Base-by-base conservation (phyloP, 2,329 filamentous ascomycete genomes). In the Phyllosticta citrichinensis region DNA sequence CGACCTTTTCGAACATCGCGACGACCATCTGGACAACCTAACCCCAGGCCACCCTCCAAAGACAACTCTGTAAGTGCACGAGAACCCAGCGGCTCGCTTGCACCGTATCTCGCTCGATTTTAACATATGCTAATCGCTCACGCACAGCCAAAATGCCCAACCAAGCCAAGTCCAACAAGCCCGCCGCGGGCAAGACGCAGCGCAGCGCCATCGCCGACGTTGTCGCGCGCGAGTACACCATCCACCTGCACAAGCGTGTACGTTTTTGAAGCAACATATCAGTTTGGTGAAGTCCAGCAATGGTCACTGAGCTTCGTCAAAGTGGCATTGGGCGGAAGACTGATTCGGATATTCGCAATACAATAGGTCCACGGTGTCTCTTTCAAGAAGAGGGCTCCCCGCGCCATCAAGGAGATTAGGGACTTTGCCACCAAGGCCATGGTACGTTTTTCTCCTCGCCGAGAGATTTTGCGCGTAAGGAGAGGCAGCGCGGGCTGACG, bases 161-260 rank as follows among this genome's bases (percentile, higher is more conserved):
- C 70, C 68, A 72, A 67, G 64, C 69, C 54, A 72, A 77, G 68
- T 68, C 70, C 74, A 84, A 85, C 81, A 87, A 86, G 81, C 80
- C 81, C 68, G 51, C 59, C n/a, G 76, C 83, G 73, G 81, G 79
- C 77, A 88, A 87, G 83, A 71, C 79, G 71, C 78, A 80, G 74
- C 90, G 92, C 78, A 96, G 91, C 80, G 95, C 95, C 83, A 96
- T 99, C 80, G 87, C 91, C 81, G 93, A 99, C 82, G 95, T 99
- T 77, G 93, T 99, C 80, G 88, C 94, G 75, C 91, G 94, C 86
- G 95, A 99, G 85, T 99, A 99, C 87, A 99, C 94, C 81, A 97
- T 99, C 83, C 93, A 99, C 87, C 83, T 99, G 74, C 94, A 99
- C 90, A 97, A 96, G 89, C 89, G 93, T 82, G 90, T 95, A 92